These are phyloP conservation scores for Lyophyllum shimeji DNA, from an alignment of 768 basidiomycete species.

Conservation along the genomic window DNA sequence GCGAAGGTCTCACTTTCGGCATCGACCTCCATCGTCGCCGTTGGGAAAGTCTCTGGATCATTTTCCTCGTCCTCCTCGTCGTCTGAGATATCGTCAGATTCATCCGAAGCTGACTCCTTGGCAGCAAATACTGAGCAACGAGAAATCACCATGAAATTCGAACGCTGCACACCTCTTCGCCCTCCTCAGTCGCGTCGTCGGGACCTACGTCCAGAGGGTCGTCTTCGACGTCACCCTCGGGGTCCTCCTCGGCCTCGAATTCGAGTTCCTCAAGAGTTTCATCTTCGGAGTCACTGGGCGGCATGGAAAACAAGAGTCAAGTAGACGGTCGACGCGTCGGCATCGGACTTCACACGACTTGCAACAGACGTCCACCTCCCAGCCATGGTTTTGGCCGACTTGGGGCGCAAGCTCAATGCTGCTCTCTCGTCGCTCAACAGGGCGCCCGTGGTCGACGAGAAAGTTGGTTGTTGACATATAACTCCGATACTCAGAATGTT, in stretches of 20 bases:
- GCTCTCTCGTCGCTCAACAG: conserved; percentile 89
- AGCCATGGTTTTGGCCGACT: conserved; percentile 94
- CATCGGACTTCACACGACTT: conserved; percentile 19
- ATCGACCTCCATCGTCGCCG: conserved; percentile 28
- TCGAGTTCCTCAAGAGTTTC: conserved; percentile 61
- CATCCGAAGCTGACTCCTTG: conserved; percentile 60
- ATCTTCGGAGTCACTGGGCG: conserved; percentile 62
- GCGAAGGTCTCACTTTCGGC: conserved; percentile 21
- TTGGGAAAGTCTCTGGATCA: conserved; percentile 21
- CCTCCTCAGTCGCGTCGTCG: conserved; percentile 67
- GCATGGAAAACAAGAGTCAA: conserved; percentile 32
- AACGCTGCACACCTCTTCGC: conserved; percentile 59
- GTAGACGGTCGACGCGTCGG: background rate
- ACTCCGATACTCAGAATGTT: background rate
- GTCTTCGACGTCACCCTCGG: conserved; percentile 53
- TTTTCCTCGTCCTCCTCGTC: conserved; percentile 53
- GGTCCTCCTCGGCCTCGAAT: conserved; percentile 51
- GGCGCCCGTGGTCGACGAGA: conserved; percentile 88
- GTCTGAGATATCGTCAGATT: conserved; percentile 54
- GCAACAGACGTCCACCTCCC: conserved; percentile 18
- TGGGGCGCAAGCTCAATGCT: conserved; percentile 91
- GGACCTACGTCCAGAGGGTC: conserved; percentile 37
- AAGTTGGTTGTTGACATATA: conserved; percentile 45
- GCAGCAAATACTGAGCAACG: background rate
- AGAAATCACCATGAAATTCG: conserved; percentile 15